Percentiles rank a stretch among this genome's conserved stretches.
Conservation (phyloP, 108 stramenopile genomes). For the Skeletonema potamos region DNA sequence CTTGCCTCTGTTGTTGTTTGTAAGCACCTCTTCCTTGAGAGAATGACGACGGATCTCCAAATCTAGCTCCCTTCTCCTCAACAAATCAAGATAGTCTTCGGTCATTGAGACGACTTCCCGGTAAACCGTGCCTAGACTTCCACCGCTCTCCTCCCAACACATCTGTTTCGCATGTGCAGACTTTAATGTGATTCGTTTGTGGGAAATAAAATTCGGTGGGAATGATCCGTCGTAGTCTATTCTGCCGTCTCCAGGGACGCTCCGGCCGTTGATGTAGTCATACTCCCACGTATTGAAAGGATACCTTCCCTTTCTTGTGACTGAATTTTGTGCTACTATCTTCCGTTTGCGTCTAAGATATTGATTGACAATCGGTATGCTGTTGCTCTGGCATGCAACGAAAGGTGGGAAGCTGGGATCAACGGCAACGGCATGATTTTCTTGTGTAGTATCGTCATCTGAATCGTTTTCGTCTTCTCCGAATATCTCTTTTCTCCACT, state of each 20-base stretch:
- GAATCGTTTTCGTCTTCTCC: slow-evolving; percentile 26
- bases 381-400: slow-evolving; percentile 42
- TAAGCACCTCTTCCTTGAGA: neutral
- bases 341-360: slow-evolving; percentile 42
- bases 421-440: neutral
- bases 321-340: slow-evolving; percentile 1
- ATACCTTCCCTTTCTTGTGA: slow-evolving; percentile 7
- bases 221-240: slow-evolving; percentile 58
- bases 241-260: slow-evolving; percentile 56
- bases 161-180: slow-evolving; percentile 58
- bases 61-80: neutral
- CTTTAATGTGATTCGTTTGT: slow-evolving; percentile 35
- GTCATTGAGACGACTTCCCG: slow-evolving; percentile 44
- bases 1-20: neutral
- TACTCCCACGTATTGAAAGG: slow-evolving; percentile 41
- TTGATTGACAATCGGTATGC: slow-evolving; percentile 55
- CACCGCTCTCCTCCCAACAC: slow-evolving; percentile 57
- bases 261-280: slow-evolving; percentile 48
- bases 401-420: slow-evolving; percentile 41
- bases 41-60: neutral
- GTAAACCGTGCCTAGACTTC: slow-evolving; percentile 33
- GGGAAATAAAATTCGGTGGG: slow-evolving; percentile 37
- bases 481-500: slow-evolving; percentile 38
- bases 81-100: slow-evolving; percentile 14
- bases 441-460: neutral